These are phyloP conservation scores for Plasmodium falciparum DNA, from an alignment of 169 alveolate genomes.

Conservation along the genomic window DNA sequence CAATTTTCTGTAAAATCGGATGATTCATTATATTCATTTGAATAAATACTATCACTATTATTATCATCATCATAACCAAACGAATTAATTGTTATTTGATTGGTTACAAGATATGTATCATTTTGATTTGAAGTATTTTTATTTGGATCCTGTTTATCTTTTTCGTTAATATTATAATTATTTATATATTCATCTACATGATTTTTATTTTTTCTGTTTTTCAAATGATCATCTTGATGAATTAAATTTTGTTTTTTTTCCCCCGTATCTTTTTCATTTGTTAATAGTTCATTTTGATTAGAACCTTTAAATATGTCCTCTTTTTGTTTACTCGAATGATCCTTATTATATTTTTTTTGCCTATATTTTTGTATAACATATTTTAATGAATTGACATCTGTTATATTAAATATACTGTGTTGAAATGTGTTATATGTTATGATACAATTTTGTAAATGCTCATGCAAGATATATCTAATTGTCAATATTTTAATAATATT, in stretches of 20 bases:
- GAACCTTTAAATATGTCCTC: no score
- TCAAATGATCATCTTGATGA: background rate
- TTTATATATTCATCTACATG: background rate
- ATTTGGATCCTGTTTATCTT: background rate
- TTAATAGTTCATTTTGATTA: background rate
- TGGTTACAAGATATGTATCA: background rate
- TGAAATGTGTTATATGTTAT: conserved; percentile 5
- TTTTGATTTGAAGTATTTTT: background rate
- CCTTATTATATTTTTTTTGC: background rate
- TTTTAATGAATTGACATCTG: background rate
- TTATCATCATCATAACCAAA: background rate
- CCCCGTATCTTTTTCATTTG: background rate
- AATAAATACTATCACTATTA: no score
- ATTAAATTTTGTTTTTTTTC: background rate
- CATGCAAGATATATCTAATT: conserved; percentile 39
- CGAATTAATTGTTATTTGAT: background rate
- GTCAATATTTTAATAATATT: conserved; percentile 39
- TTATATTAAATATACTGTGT: conserved; percentile 5
- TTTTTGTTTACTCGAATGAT: background rate
- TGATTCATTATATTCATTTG: background rate
- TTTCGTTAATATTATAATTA: background rate
- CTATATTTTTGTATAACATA: background rate
- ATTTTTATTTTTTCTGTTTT: background rate
- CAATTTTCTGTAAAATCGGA: background rate
- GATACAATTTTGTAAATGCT: conserved; percentile 26